Evolutionary conservation across 352 stramenopile species (phyloP).

Genomic region (Phytopythium litorale): DNA sequence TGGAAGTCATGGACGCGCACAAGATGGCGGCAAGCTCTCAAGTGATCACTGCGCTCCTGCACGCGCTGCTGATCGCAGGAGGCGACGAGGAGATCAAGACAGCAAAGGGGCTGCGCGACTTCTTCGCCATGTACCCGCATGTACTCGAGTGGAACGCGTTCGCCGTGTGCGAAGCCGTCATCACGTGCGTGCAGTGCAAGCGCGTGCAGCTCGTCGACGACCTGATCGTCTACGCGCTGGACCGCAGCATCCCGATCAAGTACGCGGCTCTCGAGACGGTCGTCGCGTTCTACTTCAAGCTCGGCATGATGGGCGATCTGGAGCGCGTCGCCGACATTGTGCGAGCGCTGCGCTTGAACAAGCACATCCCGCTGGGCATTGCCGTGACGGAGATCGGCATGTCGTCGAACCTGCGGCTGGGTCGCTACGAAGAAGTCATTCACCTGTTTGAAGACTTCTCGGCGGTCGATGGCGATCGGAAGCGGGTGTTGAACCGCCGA

Average conservation of each 20-base stretch:
- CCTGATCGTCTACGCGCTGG: conserved; percentile 53
- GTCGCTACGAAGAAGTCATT: conserved; percentile 53
- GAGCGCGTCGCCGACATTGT: conserved; percentile 66
- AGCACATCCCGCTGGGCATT: conserved; percentile 69
- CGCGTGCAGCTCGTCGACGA: conserved; percentile 54
- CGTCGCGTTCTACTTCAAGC: conserved; percentile 67
- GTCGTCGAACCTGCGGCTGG: conserved; percentile 54
- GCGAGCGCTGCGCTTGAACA: conserved; percentile 61
- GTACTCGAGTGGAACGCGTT: conserved; percentile 66
- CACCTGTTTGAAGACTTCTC: conserved; percentile 78
- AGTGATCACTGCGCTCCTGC: conserved; percentile 40
- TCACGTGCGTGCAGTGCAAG: conserved; percentile 44
- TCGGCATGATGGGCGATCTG: conserved; percentile 52
- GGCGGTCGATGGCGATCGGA: conserved; percentile 51
- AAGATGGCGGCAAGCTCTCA: conserved; percentile 45
- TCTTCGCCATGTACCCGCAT: conserved; percentile 41
- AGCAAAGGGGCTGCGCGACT: conserved; percentile 37
- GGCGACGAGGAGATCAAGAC: conserved; percentile 18
- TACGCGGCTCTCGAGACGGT: conserved; percentile 71
- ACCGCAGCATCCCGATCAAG: conserved; percentile 66
- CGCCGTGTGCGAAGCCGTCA: conserved; percentile 59
- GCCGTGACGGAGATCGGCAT: conserved; percentile 74
- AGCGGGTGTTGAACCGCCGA: conserved; percentile 43
- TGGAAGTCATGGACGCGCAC: conserved; percentile 59
- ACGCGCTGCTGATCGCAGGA: conserved; percentile 26